Evolutionary conservation across 140 eudicot species (phyloP).

Genomic region (Ambrosia hybrid): DNA sequence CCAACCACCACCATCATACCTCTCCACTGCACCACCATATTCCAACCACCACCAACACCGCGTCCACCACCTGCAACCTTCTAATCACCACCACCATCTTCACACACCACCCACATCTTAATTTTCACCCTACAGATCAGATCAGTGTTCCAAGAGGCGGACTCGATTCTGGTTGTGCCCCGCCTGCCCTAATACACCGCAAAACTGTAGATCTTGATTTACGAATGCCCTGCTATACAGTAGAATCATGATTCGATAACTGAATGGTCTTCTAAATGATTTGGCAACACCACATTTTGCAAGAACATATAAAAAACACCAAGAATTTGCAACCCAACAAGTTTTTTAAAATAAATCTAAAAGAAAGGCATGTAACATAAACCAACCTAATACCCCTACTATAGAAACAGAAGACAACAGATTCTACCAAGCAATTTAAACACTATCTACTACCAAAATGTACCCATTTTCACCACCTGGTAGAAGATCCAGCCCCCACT

Average conservation of each 20-base stretch:
- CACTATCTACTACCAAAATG: constrained; percentile 15
- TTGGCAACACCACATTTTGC: constrained; percentile 19
- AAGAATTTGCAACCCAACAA: constrained; percentile 11
- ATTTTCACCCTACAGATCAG: too few species aligned
- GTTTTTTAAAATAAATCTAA: constrained; percentile 11
- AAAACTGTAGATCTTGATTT: too few species aligned
- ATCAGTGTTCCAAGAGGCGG: too few species aligned
- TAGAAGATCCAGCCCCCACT: not conserved
- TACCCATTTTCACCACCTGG: constrained; percentile 4
- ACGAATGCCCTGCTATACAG: too few species aligned
- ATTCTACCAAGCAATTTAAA: constrained; percentile 15
- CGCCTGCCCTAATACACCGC: too few species aligned
- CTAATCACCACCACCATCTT: too few species aligned
- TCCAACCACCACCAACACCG: too few species aligned
- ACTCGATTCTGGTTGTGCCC: too few species aligned
- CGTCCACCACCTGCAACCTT: too few species aligned
- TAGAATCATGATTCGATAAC: not conserved
- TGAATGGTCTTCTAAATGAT: not conserved
- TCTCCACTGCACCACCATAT: too few species aligned
- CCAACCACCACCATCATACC: too few species aligned
- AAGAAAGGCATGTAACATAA: not conserved
- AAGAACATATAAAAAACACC: constrained; percentile 8
- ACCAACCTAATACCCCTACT: constrained; percentile 10
- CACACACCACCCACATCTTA: too few species aligned
- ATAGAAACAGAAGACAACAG: constrained; percentile 6